phyloP scores from a whole-genome alignment of 176 grass and related monocot species.

The Alloteropsis semialata region DNA sequence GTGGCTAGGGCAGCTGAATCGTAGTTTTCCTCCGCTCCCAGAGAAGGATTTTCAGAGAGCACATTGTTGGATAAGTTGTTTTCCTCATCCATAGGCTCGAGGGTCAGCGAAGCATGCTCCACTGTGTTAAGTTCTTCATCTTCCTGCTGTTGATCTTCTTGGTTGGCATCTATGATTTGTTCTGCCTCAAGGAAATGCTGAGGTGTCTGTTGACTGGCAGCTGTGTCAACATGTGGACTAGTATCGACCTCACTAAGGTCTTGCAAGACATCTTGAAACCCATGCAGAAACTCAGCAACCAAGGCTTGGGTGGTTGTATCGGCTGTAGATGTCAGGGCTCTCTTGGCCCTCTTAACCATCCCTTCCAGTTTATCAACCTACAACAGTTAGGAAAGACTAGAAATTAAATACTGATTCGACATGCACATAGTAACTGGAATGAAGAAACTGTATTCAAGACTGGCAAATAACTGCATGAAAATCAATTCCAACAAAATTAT shows the following conservation, averaged over 20 bases:
- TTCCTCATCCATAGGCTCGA: conserved; percentile 24
- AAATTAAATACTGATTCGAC: conserved; percentile 11
- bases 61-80: conserved; percentile 16
- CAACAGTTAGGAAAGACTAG: conserved; percentile 5
- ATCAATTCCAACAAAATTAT: neutral
- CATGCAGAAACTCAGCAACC: conserved; percentile 50
- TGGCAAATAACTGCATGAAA: neutral
- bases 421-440: neutral
- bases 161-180: conserved; percentile 24
- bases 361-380: conserved; percentile 58
- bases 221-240: conserved; percentile 18
- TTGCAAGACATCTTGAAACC: conserved; percentile 58
- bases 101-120: conserved; percentile 10
- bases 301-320: conserved; percentile 45
- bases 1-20: conserved; percentile 5
- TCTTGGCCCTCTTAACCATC: conserved; percentile 56
- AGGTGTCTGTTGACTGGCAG: conserved; percentile 1
- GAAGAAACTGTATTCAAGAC: conserved; percentile 19
- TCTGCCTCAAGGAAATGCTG: conserved; percentile 22
- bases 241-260: conserved; percentile 44
- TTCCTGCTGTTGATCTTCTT: conserved; percentile 36
- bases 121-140: conserved; percentile 32
- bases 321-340: conserved; percentile 38
- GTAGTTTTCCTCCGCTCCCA: conserved; percentile 21
- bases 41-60: conserved; percentile 1